Conservation (phyloP, 331 rosid genomes). For the Saraca asoca region DNA sequence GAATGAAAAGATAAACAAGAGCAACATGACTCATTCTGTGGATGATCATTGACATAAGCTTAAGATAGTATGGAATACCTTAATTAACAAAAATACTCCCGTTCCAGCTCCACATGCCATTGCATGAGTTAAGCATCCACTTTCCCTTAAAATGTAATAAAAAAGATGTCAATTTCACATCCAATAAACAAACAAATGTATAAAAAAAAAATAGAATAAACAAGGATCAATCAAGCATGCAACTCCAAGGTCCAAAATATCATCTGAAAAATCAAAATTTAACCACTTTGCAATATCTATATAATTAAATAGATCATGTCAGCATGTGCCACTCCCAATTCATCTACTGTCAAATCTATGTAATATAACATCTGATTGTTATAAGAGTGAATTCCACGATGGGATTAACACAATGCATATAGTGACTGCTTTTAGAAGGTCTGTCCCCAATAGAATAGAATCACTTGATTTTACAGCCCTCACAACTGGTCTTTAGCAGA, state of each 20-base stretch:
- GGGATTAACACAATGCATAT: background rate
- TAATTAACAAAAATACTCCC: slow-evolving; percentile 81
- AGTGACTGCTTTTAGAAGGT: slow-evolving; percentile 3
- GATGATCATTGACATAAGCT: slow-evolving; percentile 12
- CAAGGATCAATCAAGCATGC: background rate
- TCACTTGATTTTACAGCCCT: no score
- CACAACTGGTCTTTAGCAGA: background rate
- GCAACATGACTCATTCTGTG: slow-evolving; percentile 1
- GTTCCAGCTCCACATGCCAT: slow-evolving; percentile 90
- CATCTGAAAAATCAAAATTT: slow-evolving; percentile 21
- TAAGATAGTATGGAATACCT: slow-evolving; percentile 48
- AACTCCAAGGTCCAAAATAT: slow-evolving; percentile 4
- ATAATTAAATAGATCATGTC: background rate
- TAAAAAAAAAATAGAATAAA: slow-evolving; percentile 4
- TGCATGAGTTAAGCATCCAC: slow-evolving; percentile 90
- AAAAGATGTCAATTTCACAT: slow-evolving; percentile 29
- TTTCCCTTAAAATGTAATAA: slow-evolving; percentile 57
- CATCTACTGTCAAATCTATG: background rate
- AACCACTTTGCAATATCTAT: background rate
- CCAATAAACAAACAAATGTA: slow-evolving; percentile 16
- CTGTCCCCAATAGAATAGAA: background rate
- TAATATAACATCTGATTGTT: background rate
- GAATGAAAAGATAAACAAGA: background rate
- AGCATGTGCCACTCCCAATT: background rate
- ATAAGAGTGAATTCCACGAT: background rate